Evolutionary conservation across 257 asterid genomes (phyloP).

Genomic region (Solanum peruvianum): DNA sequence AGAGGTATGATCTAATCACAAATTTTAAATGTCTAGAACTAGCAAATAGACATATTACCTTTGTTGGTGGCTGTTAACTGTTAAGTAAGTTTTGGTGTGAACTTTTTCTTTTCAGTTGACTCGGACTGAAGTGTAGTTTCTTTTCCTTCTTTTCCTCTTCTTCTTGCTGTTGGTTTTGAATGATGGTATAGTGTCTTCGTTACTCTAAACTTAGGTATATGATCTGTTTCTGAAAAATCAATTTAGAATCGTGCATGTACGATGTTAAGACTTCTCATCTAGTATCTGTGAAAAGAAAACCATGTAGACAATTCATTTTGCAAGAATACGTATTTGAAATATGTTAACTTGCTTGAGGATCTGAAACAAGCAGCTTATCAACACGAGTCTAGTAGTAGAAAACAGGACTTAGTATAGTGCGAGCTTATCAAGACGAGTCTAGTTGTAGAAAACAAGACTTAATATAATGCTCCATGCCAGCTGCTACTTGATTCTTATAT

Average conservation of each 20-base stretch:
- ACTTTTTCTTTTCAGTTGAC: neutral
- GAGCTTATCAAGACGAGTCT: neutral
- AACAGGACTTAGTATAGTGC: neutral
- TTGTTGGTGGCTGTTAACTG: neutral
- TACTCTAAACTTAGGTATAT: neutral
- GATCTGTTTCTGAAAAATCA: neutral
- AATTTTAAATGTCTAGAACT: neutral
- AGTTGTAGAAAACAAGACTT: neutral
- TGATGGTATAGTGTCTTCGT: neutral
- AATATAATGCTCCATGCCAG: neutral
- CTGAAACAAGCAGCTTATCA: neutral
- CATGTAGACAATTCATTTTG: neutral
- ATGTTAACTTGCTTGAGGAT: neutral
- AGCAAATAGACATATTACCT: neutral
- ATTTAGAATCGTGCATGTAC: neutral
- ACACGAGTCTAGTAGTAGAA: neutral
- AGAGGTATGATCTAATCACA: constrained; percentile 32
- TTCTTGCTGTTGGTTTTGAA: neutral
- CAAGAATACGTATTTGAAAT: neutral
- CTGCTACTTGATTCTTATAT: neutral
- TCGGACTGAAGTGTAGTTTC: neutral
- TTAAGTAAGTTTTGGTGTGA: neutral
- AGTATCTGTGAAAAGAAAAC: neutral
- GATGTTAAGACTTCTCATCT: neutral
- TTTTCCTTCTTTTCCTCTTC: neutral